A percentile compares a stretch with the other conserved stretches of the same genome.
Evolutionary conservation across 257 asterid genomes (phyloP).

Genomic region (Solanum chmielewskii): DNA sequence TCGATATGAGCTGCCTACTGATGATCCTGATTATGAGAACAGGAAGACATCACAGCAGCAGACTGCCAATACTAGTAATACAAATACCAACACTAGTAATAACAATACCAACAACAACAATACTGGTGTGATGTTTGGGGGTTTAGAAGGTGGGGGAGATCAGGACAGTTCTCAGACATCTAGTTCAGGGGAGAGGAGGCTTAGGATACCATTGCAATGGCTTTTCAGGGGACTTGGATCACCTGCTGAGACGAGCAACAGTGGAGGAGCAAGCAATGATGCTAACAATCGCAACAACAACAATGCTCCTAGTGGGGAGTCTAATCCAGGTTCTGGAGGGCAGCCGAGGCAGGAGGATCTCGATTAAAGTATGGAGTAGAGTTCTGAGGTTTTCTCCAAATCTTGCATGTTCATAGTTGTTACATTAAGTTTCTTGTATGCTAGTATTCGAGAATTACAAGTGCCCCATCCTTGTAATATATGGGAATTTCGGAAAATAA

Average conservation of each 20-base stretch:
- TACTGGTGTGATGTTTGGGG: conserved; percentile 19
- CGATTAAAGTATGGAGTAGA: conserved; percentile 32
- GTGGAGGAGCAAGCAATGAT: conserved; percentile 26
- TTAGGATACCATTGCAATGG: conserved; percentile 67
- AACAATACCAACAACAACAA: conserved; percentile 1
- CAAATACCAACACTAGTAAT: neutral
- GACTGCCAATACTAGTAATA: neutral
- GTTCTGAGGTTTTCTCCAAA: neutral
- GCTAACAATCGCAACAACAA: neutral
- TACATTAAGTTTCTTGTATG: neutral
- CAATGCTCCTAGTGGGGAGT: conserved; percentile 11
- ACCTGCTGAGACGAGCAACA: conserved; percentile 55
- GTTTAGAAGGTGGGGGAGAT: conserved; percentile 20
- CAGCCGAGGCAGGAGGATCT: conserved; percentile 70
- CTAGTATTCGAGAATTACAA: neutral
- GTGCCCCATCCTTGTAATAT: neutral
- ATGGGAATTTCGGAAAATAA: neutral
- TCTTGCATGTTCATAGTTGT: neutral
- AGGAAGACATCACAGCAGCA: conserved; percentile 24
- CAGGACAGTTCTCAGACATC: conserved; percentile 37
- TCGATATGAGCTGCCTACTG: conserved; percentile 81
- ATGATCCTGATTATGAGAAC: conserved; percentile 72
- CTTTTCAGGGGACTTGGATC: conserved; percentile 47
- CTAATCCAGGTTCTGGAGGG: conserved; percentile 30
- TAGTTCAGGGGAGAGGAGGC: conserved; percentile 47